Evolutionary conservation across 495 filamentous ascomycete genomes (phyloP).

Genomic region (Penicillium riverlandense): DNA sequence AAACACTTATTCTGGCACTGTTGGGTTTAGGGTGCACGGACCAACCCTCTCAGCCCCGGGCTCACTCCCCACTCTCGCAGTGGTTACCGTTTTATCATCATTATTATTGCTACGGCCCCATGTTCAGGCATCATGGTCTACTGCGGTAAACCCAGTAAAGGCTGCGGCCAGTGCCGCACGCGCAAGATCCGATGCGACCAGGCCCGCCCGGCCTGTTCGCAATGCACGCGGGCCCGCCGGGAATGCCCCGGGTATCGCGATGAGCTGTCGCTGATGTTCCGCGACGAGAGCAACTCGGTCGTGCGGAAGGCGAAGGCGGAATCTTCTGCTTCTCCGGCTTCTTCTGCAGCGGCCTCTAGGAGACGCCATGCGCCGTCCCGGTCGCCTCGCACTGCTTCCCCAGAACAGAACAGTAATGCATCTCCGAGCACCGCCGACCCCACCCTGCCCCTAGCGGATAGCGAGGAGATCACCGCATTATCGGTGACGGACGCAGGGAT

Average conservation of each 20-base stretch:
- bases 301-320: slow-evolving; percentile 53
- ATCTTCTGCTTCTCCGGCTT: slow-evolving; percentile 7
- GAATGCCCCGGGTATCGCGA: slow-evolving; percentile 66
- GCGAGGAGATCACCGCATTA: no score
- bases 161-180: slow-evolving; percentile 64
- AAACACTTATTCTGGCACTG: no score
- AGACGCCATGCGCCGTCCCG: slow-evolving; percentile 5
- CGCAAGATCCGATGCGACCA: slow-evolving; percentile 65
- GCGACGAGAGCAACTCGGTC: slow-evolving; percentile 63
- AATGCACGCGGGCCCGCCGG: slow-evolving; percentile 59
- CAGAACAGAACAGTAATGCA: slow-evolving; percentile 10
- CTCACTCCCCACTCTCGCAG: no score
- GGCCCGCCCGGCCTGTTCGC: slow-evolving; percentile 54
- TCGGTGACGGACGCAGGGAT: no score
- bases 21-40: no score
- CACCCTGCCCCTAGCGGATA: no score
- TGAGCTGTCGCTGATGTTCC: slow-evolving; percentile 62
- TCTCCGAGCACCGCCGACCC: slow-evolving; percentile 1
- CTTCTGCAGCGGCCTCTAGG: not conserved
- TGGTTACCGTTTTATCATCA: no score
- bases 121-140: slow-evolving; percentile 51
- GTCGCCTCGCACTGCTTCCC: slow-evolving; percentile 12
- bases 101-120: no score
- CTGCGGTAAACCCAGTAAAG: slow-evolving; percentile 65
- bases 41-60: no score